Percentiles rank a stretch among this genome's conserved stretches.
These are phyloP conservation scores for Ramalina intermedia DNA, from an alignment of 495 filamentous ascomycete species.

Conservation along the genomic window DNA sequence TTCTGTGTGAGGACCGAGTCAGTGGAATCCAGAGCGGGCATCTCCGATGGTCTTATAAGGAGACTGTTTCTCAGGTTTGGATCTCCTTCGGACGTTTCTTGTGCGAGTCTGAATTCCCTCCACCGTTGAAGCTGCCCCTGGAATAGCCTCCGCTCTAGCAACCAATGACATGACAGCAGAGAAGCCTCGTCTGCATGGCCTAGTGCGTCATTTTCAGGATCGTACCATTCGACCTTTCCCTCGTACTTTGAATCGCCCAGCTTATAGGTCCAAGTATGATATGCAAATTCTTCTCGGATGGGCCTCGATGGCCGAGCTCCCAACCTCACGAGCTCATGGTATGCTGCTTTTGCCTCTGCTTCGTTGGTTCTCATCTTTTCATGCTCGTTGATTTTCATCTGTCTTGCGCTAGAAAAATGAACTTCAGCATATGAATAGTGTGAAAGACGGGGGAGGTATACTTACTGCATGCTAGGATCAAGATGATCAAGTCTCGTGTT, in stretches of 20 bases:
- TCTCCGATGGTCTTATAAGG: too few species aligned
- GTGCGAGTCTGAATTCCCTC: not conserved
- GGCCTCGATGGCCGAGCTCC: not conserved
- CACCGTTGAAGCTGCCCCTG: not conserved
- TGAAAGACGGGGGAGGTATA: too few species aligned
- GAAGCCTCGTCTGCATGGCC: not conserved
- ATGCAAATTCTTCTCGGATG: not conserved
- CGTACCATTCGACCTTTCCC: not conserved
- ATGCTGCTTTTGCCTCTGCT: not conserved
- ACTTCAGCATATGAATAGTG: too few species aligned
- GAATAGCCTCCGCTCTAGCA: not conserved
- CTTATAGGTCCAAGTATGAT: not conserved
- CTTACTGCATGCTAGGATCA: too few species aligned
- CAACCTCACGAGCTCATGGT: not conserved
- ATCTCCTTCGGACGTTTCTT: not conserved
- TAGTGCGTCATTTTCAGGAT: not conserved
- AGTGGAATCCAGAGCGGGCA: too few species aligned
- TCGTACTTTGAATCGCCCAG: not conserved
- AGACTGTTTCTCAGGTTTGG: too few species aligned
- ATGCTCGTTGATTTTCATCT: too few species aligned
- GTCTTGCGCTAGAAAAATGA: too few species aligned
- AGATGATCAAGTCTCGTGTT: too few species aligned
- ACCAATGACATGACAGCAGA: not conserved
- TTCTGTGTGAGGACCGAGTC: too few species aligned
- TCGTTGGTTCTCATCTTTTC: not conserved